Percentiles rank a stretch among this genome's conserved stretches.
phyloP scores from a whole-genome alignment of 805 yeast species.

The Danielia oregonensis region DNA sequence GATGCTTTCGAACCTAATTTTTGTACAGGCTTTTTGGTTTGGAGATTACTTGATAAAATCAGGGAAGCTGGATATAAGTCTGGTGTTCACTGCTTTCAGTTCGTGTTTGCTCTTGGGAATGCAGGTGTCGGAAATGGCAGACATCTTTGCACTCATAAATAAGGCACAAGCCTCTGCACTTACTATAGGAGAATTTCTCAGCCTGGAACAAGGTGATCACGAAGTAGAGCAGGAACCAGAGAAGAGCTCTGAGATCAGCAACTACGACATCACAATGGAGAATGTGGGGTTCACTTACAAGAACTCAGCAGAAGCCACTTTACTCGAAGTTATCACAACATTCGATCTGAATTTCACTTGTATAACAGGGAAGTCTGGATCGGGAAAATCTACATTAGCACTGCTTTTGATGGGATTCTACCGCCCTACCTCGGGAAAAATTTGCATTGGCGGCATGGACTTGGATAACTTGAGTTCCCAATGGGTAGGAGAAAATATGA shows the following conservation, averaged over 20 bases:
- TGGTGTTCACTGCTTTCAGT: constrained; percentile 78
- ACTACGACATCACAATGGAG: constrained; percentile 1
- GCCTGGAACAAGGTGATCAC: too few species aligned
- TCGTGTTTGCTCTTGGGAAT: constrained; percentile 74
- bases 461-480: constrained; percentile 37
- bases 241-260: neutral
- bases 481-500: constrained; percentile 62
- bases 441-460: constrained; percentile 54
- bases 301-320: constrained; percentile 45
- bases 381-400: constrained; percentile 86
- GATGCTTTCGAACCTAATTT: constrained; percentile 62
- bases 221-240: too few species aligned
- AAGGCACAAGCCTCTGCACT: constrained; percentile 69
- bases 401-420: constrained; percentile 62
- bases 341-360: constrained; percentile 55
- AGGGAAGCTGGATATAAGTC: constrained; percentile 51
- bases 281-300: constrained; percentile 65
- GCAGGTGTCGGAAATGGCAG: constrained; percentile 50
- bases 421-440: constrained; percentile 45
- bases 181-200: constrained; percentile 38
- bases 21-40: constrained; percentile 91
- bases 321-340: constrained; percentile 44
- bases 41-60: constrained; percentile 65
- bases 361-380: constrained; percentile 87
- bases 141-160: constrained; percentile 57